These are phyloP conservation scores for Coniella vitis DNA, from an alignment of 2,329 filamentous ascomycete species.

Conservation along the genomic window DNA sequence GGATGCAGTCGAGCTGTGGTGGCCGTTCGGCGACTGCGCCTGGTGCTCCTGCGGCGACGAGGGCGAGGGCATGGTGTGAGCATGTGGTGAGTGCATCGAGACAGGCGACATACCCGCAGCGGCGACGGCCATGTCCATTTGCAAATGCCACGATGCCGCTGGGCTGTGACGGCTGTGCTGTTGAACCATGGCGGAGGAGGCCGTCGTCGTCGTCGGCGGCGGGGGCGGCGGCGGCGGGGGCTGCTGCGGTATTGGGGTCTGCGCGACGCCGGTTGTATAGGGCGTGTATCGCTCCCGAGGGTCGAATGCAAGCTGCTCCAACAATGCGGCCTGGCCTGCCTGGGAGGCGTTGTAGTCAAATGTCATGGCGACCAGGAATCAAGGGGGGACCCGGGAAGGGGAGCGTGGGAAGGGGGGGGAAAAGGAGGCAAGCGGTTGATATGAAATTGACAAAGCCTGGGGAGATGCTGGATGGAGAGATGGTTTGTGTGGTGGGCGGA, in stretches of 20 bases:
- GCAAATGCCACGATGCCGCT: slow-evolving; percentile 41
- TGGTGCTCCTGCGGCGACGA: slow-evolving; percentile 48
- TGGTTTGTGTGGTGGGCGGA: slow-evolving; percentile 22
- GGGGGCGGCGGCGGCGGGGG: no score
- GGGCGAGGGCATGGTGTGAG: slow-evolving; percentile 33
- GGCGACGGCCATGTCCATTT: slow-evolving; percentile 39
- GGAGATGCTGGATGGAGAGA: slow-evolving; percentile 41
- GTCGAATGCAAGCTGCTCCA: slow-evolving; percentile 54
- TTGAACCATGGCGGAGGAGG: slow-evolving; percentile 22
- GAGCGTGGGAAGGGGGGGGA: no score
- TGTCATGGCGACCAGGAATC: slow-evolving; percentile 39
- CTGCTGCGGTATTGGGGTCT: slow-evolving; percentile 26
- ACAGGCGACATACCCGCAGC: slow-evolving; percentile 21
- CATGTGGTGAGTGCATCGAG: slow-evolving; percentile 32
- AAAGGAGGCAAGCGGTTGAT: slow-evolving; percentile 25
- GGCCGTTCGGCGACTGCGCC: slow-evolving; percentile 35
- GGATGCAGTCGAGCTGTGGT: slow-evolving; percentile 41
- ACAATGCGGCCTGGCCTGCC: slow-evolving; percentile 48
- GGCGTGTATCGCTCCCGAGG: slow-evolving; percentile 48
- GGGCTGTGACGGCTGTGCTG: slow-evolving; percentile 33
- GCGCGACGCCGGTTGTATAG: slow-evolving; percentile 35
- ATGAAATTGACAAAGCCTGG: slow-evolving; percentile 31
- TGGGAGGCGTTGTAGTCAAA: slow-evolving; percentile 51
- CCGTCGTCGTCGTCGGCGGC: slow-evolving; percentile 18
- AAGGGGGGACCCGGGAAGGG: slow-evolving; percentile 18